phyloP scores from a whole-genome alignment of 176 grass and related monocot species.

The Typha latifolia region DNA sequence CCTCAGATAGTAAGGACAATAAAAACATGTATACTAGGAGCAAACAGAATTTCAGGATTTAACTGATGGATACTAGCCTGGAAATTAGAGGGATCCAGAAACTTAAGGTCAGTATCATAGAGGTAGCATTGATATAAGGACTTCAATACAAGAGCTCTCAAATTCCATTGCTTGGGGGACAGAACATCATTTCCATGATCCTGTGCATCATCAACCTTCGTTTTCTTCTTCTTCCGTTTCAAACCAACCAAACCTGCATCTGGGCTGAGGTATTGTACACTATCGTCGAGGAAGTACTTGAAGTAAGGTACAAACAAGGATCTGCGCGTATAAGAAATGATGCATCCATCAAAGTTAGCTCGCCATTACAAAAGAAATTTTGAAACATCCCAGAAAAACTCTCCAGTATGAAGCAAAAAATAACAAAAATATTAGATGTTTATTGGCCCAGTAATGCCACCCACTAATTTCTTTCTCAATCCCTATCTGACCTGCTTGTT shows the following conservation, averaged over 20 bases:
- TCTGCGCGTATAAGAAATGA: conserved; percentile 30
- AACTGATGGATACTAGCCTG: conserved; percentile 38
- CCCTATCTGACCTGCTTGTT: too few species aligned
- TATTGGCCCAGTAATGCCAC: too few species aligned
- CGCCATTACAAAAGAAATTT: not conserved
- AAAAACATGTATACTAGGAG: not conserved
- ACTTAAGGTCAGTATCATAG: conserved; percentile 70
- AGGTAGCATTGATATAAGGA: conserved; percentile 84
- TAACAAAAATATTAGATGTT: not conserved
- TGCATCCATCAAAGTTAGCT: not conserved
- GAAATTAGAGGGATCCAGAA: conserved; percentile 75
- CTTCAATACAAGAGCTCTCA: conserved; percentile 69
- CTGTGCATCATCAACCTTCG: conserved; percentile 39
- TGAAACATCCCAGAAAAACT: not conserved
- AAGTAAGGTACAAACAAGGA: conserved; percentile 95
- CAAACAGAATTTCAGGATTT: conserved; percentile 6
- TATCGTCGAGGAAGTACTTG: conserved; percentile 77
- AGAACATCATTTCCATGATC: conserved; percentile 34
- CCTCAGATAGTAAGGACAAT: not conserved
- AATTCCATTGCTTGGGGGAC: conserved; percentile 53
- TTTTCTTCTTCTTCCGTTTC: conserved; percentile 66
- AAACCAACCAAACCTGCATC: conserved; percentile 28
- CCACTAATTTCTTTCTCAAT: too few species aligned
- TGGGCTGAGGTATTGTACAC: conserved; percentile 46
- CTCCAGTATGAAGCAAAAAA: not conserved